Evolutionary conservation across 2,329 filamentous ascomycete genomes (phyloP).

Genomic region (Penicillium sp.): DNA sequence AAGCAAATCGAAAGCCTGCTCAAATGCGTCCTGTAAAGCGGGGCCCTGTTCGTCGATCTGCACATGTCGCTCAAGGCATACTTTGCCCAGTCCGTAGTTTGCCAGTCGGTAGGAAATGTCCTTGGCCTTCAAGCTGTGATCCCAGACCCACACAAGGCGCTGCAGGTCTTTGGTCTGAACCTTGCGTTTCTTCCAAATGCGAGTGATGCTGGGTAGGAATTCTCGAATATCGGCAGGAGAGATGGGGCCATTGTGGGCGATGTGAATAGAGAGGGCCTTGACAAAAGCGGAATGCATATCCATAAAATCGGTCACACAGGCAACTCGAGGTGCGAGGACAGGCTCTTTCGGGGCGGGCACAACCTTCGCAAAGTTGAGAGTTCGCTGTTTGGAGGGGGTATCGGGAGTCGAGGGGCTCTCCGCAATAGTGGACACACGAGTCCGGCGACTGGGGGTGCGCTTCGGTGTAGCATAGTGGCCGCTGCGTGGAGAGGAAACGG

Average conservation of each 20-base stretch:
- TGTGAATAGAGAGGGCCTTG: slow-evolving; percentile 67
- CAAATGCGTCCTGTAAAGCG: slow-evolving; percentile 53
- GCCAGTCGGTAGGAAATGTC: slow-evolving; percentile 37
- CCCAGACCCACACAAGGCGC: slow-evolving; percentile 65
- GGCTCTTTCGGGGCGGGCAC: slow-evolving; percentile 9
- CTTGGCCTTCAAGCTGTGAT: slow-evolving; percentile 28
- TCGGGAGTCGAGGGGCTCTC: slow-evolving; percentile 18
- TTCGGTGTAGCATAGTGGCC: slow-evolving; percentile 28
- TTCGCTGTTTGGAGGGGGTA: slow-evolving; percentile 31
- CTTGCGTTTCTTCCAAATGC: slow-evolving; percentile 70
- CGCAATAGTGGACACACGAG: slow-evolving; percentile 43
- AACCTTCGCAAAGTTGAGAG: slow-evolving; percentile 18
- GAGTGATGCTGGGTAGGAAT: slow-evolving; percentile 63
- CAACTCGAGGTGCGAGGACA: slow-evolving; percentile 29
- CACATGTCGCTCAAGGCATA: slow-evolving; percentile 37
- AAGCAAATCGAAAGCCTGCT: slow-evolving; percentile 39
- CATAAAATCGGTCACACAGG: slow-evolving; percentile 54
- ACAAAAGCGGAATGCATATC: slow-evolving; percentile 67
- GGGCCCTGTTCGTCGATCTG: slow-evolving; percentile 37
- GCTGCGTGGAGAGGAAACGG: slow-evolving; percentile 34
- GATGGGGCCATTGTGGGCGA: slow-evolving; percentile 65
- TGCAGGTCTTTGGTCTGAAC: slow-evolving; percentile 67
- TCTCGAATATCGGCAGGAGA: slow-evolving; percentile 64
- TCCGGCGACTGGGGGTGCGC: slow-evolving; percentile 44
- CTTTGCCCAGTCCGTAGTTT: slow-evolving; percentile 42